Evolutionary conservation across 306 rosid species (phyloP).

Genomic region (Cucumis sativus): Cucumber_9930_V3 NC_026661.2:18992001-18992500

Average conservation of each 20-base stretch:
- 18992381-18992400: neutral
- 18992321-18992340: constrained; percentile 81
- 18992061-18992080: neutral
- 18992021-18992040: neutral
- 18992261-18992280: constrained; percentile 90
- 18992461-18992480: constrained; percentile 34
- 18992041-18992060: neutral
- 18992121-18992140: neutral
- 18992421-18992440: constrained; percentile 26
- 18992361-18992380: neutral
- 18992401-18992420: neutral
- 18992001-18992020: neutral
- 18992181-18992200: neutral
- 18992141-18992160: neutral
- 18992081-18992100: neutral
- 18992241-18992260: constrained; percentile 44
- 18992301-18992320: constrained; percentile 57
- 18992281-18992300: constrained; percentile 91
- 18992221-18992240: neutral
- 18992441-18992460: constrained; percentile 59
- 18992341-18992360: constrained; percentile 26
- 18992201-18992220: neutral
- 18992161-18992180: neutral
- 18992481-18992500: constrained; percentile 29
- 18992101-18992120: neutral